Evolutionary conservation across 2,329 filamentous ascomycete genomes (phyloP).

Genomic region (Tolypocladium guangdongense): DNA sequence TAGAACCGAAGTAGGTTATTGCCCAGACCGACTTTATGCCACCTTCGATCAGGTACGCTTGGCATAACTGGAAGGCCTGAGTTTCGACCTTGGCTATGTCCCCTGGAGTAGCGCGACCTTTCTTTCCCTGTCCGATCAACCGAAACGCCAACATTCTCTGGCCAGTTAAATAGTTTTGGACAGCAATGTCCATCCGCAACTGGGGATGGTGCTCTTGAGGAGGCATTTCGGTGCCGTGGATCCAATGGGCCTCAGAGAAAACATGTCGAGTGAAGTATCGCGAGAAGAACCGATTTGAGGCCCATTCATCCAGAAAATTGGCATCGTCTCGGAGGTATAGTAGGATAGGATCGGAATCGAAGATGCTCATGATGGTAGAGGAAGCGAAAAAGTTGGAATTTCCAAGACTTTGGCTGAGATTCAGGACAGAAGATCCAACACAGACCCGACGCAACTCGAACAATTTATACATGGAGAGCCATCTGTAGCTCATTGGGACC

Average conservation of each 20-base stretch:
- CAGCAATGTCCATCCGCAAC: background rate
- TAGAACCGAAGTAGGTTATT: background rate
- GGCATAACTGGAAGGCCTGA: background rate
- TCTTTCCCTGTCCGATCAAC: background rate
- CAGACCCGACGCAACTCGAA: too few relatives aligned
- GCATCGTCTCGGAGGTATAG: background rate
- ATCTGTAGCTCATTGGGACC: too few relatives aligned
- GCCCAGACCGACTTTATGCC: background rate
- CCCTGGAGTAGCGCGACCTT: background rate
- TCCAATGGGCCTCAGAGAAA: background rate
- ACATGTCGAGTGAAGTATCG: background rate
- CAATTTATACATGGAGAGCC: too few relatives aligned
- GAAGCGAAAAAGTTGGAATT: background rate
- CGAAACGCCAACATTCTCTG: background rate
- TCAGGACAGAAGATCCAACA: too few relatives aligned
- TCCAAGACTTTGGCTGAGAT: too few relatives aligned
- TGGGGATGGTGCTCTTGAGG: background rate
- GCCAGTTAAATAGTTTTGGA: background rate
- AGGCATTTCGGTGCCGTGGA: background rate
- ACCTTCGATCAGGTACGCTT: background rate
- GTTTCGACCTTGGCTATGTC: background rate
- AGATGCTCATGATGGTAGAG: background rate
- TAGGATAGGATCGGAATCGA: background rate
- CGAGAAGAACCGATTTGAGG: background rate
- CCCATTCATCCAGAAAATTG: background rate